Conservation (phyloP, 331 rosid species). For the Malus hybrid region DNA sequence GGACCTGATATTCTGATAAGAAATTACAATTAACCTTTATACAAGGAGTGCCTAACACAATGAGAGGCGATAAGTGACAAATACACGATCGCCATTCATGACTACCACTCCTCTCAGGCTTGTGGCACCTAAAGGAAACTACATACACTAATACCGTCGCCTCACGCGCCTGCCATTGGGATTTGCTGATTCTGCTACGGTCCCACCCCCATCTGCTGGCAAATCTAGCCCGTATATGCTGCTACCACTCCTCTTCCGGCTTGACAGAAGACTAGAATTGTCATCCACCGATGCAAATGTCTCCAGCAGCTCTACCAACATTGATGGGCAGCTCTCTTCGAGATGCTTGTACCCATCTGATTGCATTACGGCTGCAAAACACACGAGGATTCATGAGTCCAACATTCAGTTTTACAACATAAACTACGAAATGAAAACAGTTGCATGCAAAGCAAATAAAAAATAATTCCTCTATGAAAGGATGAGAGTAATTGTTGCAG, state of each 20-base stretch:
- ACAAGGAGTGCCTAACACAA: slow-evolving; percentile 8
- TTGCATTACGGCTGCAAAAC: slow-evolving; percentile 60
- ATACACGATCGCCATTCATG: background rate
- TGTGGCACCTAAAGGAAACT: slow-evolving; percentile 10
- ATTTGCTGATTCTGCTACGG: slow-evolving; percentile 49
- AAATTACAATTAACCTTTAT: slow-evolving; percentile 2
- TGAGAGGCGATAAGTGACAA: slow-evolving; percentile 6
- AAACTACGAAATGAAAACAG: background rate
- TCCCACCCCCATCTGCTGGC: slow-evolving; percentile 49
- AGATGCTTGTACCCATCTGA: slow-evolving; percentile 67
- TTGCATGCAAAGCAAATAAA: background rate
- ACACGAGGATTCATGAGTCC: background rate
- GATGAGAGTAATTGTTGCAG: background rate
- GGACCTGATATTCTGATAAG: background rate
- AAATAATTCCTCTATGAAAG: background rate
- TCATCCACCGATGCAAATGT: slow-evolving; percentile 65
- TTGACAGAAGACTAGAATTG: slow-evolving; percentile 27
- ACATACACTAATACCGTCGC: slow-evolving; percentile 41
- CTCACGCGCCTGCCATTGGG: slow-evolving; percentile 61
- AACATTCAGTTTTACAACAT: background rate
- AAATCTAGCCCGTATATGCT: slow-evolving; percentile 62
- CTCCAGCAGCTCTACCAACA: slow-evolving; percentile 63
- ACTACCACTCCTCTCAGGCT: slow-evolving; percentile 11
- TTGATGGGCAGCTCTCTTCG: slow-evolving; percentile 71
- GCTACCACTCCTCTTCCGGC: slow-evolving; percentile 70